Conservation (phyloP, 257 asterid species). For the Solanum piurae region DNA sequence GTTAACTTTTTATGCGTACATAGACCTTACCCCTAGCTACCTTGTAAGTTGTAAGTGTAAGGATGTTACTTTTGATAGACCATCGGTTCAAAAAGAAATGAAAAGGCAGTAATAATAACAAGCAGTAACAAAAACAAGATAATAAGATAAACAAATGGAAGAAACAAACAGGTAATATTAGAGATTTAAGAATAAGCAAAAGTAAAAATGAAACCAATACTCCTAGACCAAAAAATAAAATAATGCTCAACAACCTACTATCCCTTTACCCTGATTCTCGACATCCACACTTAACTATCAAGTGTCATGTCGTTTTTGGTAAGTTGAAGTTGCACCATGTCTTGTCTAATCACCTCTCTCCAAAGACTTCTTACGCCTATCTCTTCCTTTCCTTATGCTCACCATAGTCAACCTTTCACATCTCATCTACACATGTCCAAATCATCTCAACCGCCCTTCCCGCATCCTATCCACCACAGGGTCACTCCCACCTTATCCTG, state of each 20-base stretch:
- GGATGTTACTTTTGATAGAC: accelerated
- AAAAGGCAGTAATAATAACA: background rate
- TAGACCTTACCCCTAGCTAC: background rate
- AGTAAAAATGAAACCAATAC: no score
- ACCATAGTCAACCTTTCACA: background rate
- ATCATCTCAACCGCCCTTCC: background rate
- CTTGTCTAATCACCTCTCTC: accelerated
- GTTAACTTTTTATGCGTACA: no score
- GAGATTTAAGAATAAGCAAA: background rate
- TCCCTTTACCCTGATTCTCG: no score
- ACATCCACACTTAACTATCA: background rate
- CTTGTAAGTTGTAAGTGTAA: background rate
- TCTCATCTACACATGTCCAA: no score
- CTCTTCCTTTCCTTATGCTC: background rate
- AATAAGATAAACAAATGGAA: no score
- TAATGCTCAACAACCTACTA: background rate
- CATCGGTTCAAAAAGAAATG: no score
- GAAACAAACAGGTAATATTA: no score
- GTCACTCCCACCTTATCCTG: background rate
- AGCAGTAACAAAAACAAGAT: background rate
- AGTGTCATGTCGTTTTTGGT: background rate
- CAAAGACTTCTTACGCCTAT: background rate
- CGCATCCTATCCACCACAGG: background rate
- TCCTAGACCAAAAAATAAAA: no score
- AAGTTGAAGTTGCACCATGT: no score